These are phyloP conservation scores for Backusella tuberculispora DNA, from an alignment of 192 early-diverging fungal genomes.

Conservation along the genomic window DNA sequence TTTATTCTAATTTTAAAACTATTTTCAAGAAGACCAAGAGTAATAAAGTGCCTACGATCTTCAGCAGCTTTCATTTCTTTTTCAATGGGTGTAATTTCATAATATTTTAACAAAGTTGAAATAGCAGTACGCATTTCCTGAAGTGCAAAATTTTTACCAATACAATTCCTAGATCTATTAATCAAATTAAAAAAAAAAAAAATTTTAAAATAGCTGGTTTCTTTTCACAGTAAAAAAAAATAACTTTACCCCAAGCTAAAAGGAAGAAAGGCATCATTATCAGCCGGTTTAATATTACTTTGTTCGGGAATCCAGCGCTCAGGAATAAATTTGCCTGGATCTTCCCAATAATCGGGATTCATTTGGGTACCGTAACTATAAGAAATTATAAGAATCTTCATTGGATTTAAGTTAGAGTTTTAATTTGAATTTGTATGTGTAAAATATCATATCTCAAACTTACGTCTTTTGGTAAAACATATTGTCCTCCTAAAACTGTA, in stretches of 20 bases:
- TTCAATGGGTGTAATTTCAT: constrained; percentile 45
- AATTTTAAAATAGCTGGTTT: neutral
- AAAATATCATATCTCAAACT: neutral
- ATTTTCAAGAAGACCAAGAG: neutral
- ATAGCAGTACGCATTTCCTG: constrained; percentile 51
- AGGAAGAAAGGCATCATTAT: constrained; percentile 49
- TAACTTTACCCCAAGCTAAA: constrained; percentile 48
- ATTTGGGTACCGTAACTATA: constrained; percentile 21
- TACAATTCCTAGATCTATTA: constrained; percentile 47
- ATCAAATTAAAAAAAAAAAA: too few species aligned
- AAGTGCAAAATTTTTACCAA: constrained; percentile 53
- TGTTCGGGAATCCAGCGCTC: constrained; percentile 52
- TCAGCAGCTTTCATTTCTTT: constrained; percentile 22
- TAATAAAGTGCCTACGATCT: constrained; percentile 16
- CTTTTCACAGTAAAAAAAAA: constrained; percentile 23
- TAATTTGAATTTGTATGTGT: too few species aligned
- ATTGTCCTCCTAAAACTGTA: constrained; percentile 19
- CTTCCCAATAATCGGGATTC: constrained; percentile 44
- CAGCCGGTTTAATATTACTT: constrained; percentile 25
- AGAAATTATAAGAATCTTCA: constrained; percentile 11
- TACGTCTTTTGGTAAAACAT: constrained; percentile 39
- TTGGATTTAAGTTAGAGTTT: too few species aligned
- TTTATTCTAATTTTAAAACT: constrained; percentile 1
- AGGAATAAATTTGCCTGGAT: constrained; percentile 50
- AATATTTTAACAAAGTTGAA: constrained; percentile 45